Conservation (phyloP, 345 rosid genomes). For the Rhizophora apiculata region DNA sequence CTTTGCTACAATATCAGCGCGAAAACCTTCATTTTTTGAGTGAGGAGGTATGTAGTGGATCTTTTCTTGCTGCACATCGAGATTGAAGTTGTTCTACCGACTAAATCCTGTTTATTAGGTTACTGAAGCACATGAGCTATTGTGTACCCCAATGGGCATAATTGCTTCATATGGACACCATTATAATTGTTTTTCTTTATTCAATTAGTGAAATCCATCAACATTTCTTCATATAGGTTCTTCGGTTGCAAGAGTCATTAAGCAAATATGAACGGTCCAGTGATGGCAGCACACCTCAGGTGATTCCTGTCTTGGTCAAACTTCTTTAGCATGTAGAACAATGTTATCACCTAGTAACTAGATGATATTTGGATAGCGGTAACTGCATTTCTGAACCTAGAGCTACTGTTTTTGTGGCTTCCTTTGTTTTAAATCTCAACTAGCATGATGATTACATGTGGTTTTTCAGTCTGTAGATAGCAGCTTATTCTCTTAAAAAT, state of each 20-base stretch:
- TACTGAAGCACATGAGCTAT: neutral
- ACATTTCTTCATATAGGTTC: constrained; percentile 47
- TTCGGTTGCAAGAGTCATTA: constrained; percentile 79
- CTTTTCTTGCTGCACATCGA: neutral
- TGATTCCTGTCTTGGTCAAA: constrained; percentile 17
- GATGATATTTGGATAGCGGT: neutral
- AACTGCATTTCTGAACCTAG: neutral
- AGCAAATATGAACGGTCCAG: constrained; percentile 84
- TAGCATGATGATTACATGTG: neutral
- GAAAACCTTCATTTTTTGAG: constrained; percentile 94
- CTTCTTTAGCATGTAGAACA: neutral
- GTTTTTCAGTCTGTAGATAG: neutral
- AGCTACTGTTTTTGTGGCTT: neutral
- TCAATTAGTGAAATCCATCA: neutral
- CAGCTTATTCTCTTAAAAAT: neutral
- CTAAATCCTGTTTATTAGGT: constrained; percentile 2
- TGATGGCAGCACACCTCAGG: constrained; percentile 94
- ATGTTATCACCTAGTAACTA: neutral
- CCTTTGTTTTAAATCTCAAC: neutral
- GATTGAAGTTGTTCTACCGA: neutral
- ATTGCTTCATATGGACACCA: constrained; percentile 7
- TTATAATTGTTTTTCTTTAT: neutral
- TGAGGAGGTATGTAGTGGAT: constrained; percentile 61
- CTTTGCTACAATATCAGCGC: constrained; percentile 92
- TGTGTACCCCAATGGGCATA: constrained; percentile 5